A percentile compares a stretch with the other conserved stretches of the same genome.
Conservation (phyloP, 2,329 filamentous ascomycete species). For the Clonostachys sp. region DNA sequence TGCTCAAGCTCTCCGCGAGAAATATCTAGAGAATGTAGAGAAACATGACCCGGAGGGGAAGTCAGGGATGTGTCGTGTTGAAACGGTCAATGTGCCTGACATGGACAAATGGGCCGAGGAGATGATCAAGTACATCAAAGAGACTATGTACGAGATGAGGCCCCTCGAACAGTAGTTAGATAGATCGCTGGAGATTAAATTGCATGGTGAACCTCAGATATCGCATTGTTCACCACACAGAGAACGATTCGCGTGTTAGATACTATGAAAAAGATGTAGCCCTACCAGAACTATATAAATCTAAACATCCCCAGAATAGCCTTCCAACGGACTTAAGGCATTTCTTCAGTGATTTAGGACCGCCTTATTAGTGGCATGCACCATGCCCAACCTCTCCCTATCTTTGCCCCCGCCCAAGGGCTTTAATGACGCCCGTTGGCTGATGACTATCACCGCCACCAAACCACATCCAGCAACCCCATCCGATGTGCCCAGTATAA, state of each 20-base stretch:
- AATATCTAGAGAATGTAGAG: conserved; percentile 13
- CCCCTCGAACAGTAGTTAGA: conserved; percentile 5
- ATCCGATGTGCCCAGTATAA: too few species aligned
- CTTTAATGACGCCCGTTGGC: too few species aligned
- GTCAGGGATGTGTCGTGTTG: conserved; percentile 12
- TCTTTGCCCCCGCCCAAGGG: too few species aligned
- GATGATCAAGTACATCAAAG: conserved; percentile 19
- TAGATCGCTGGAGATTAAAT: background rate
- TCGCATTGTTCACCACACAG: too few species aligned
- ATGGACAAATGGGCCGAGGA: conserved; percentile 16
- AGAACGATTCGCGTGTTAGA: too few species aligned
- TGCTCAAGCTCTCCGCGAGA: conserved; percentile 10
- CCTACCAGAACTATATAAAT: background rate
- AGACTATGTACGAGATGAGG: conserved; percentile 21
- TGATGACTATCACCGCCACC: too few species aligned
- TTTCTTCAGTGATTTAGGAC: too few species aligned
- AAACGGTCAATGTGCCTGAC: conserved; percentile 15
- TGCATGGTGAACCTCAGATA: background rate
- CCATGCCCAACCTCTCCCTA: too few species aligned
- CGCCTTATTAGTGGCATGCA: too few species aligned
- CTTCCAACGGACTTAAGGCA: too few species aligned
- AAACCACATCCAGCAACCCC: too few species aligned
- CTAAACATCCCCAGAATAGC: background rate
- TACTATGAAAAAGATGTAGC: too few species aligned
- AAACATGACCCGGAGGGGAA: conserved; percentile 12